Base-by-base conservation (phyloP, 192 early-diverging fungal genomes). In the Coemansia sp. region DNA sequence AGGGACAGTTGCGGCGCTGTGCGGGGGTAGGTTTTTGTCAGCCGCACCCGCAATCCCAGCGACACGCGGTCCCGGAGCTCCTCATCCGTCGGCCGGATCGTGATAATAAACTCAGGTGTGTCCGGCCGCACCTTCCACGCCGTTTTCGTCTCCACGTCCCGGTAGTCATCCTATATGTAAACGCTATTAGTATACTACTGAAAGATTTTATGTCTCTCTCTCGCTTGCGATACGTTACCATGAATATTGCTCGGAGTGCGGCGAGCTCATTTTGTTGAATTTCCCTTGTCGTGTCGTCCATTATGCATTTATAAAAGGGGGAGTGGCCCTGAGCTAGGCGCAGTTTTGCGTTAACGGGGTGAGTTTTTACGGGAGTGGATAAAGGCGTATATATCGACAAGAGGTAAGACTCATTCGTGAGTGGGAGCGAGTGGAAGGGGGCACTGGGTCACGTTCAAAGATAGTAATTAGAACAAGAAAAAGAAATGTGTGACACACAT, bases 191-290 rank as follows among this genome's bases (percentile, higher is more conserved):
- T 37, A 2, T 1, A 27, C 1, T 27, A 27, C 24, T 27, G 24
- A 27, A 27, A 27, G 24, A 27, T 1, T 27, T 0, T 27, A 27
- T 1, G 0, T 27, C 24, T 27, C 24, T 27, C 24, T 27, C 24
- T 27, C 24, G 24, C 24, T 27, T 27, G 24, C 24, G 24, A 69
- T n/a, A 36, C 16, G 62, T 24, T 73, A 78, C 73, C 78, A 78
- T 77, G 62, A 81, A 85, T 60, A 85, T 87, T 41, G 87, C 88
- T 73, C 79, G 71, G 14, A 93, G 74, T 35, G 88, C 91, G 61
- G 88, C 88, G 31, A 93, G 74, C 78, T 93, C 91, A 73, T 90
- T 88, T 45, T 86, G 69, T 79, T 93, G 91, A 34, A 89, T 78
- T 73, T 81, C 79, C 46, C 62, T 67, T 17, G 79, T 76, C 62